phyloP scores from a whole-genome alignment of 23 red algal genomes.

The Gracilaria domingensis region DNA sequence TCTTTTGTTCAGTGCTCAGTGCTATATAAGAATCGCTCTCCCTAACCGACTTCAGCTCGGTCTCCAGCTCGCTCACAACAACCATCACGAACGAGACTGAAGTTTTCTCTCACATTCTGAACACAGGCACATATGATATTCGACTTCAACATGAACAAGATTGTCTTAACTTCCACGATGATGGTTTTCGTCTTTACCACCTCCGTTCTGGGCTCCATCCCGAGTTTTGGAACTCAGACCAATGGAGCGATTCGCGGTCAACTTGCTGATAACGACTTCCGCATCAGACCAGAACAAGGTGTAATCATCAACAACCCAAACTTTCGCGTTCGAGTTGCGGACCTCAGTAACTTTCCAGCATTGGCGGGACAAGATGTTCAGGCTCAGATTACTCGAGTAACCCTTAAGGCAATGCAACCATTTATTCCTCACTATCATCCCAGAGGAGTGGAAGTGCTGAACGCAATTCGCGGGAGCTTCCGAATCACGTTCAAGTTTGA shows the following conservation, averaged over 20 bases:
- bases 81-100: not conserved
- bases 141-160: not conserved
- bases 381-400: conserved; percentile 51
- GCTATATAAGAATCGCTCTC: too few relatives aligned
- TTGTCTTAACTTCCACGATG: not conserved
- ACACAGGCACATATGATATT: not conserved
- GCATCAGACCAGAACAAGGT: conserved; percentile 26
- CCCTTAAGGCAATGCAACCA: conserved; percentile 29
- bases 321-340: conserved; percentile 59
- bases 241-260: not conserved
- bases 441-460: conserved; percentile 50
- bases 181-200: not conserved
- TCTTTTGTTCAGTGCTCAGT: too few relatives aligned
- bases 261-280: conserved; percentile 46
- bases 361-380: conserved; percentile 60
- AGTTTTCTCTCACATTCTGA: too few relatives aligned
- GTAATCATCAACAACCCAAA: conserved; percentile 38
- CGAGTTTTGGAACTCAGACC: conserved; percentile 37
- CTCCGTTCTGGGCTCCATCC: conserved; percentile 6
- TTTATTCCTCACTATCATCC: conserved; percentile 78
- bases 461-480: conserved; percentile 51
- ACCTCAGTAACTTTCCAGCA: conserved; percentile 65
- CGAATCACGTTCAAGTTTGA: conserved; percentile 64
- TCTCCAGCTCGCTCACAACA: too few relatives aligned
- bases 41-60: too few relatives aligned